Conservation (phyloP, 2,329 filamentous ascomycete species). For the Penicillium vulpinum region DNA sequence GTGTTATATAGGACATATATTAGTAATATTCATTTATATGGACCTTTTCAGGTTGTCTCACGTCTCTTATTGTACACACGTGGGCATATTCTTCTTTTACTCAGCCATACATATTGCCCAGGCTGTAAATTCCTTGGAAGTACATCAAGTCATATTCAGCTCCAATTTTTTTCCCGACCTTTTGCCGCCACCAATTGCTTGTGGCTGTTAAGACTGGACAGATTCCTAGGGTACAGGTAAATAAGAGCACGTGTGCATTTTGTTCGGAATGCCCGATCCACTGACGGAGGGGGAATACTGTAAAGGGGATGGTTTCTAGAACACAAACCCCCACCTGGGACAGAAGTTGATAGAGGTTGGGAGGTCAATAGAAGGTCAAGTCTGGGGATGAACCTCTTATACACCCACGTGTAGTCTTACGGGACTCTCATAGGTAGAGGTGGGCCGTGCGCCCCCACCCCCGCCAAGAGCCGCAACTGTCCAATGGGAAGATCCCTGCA, state of each 20-base stretch:
- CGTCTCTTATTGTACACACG: too few species aligned
- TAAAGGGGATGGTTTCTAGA: neutral
- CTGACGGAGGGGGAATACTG: too few species aligned
- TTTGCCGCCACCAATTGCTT: neutral
- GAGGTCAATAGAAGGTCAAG: too few species aligned
- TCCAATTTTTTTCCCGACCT: neutral
- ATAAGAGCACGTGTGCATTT: neutral
- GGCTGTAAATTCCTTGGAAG: too few species aligned
- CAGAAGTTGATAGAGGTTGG: too few species aligned
- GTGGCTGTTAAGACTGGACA: neutral
- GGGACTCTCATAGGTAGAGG: constrained; percentile 17
- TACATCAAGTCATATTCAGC: too few species aligned
- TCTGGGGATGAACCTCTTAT: constrained; percentile 6
- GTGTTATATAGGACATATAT: too few species aligned
- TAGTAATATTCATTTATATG: too few species aligned
- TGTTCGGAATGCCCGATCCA: neutral
- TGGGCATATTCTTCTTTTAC: neutral
- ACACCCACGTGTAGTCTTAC: constrained; percentile 11
- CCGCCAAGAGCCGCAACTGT: constrained; percentile 17
- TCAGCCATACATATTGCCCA: too few species aligned
- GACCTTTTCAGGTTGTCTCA: too few species aligned
- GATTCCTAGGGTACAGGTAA: neutral
- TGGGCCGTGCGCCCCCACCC: constrained; percentile 10
- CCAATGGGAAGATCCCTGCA: neutral
- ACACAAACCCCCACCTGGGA: too few species aligned